Evolutionary conservation across 2,329 filamentous ascomycete genomes (phyloP), one percentile per base, ranked within the genome.

Genomic region (Tricladium varicosporioides): DNA sequence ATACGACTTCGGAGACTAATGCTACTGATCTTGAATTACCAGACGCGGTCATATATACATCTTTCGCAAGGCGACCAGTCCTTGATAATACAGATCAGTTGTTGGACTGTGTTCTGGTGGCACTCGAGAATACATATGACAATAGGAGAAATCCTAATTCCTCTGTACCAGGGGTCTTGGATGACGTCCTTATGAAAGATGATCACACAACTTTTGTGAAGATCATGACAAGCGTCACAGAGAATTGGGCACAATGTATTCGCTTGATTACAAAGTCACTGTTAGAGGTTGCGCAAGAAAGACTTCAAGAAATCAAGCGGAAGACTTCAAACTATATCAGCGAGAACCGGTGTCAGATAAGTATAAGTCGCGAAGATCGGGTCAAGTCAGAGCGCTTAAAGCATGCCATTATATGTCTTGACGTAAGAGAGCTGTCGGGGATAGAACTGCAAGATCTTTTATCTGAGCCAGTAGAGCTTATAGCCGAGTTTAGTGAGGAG

Each of bases 401-500:
- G 31, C 14, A 57, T 48, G 31, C 36, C 13, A 46, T 58, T 36
- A 48, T 44, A 45, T 48, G 48, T 44, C 51, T 57, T 22, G 47
- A 58, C 36, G 45, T 57, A 48, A 57, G 52, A 59, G 56, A 61
- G 0, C 13, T 63, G 2, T 46, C 44, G 11, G 44, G 59, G 44
- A 56, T 47, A 31, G 58, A 57, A 53, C 13, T 63, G 31, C 53
- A 44, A 46, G 49, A 56, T 19, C 22, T 47, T 51, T 5, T 61
- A 43, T 63, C 56, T 40, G 42, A 63, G 49, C 59, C 53, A 32
- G 16, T 15, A 13, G 49, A 63, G 54, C 54, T 63, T 7, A 61
- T 33, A n/a, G 53, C 59, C 16, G 59, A 63, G 42, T 63, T 63
- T 19, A 61, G 49, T 46, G 50, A 63, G 36, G 56, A 59, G 40